Evolutionary conservation across 1,284 basidiomycete genomes (phyloP).

Genomic region (Inonotus hispidus): DNA sequence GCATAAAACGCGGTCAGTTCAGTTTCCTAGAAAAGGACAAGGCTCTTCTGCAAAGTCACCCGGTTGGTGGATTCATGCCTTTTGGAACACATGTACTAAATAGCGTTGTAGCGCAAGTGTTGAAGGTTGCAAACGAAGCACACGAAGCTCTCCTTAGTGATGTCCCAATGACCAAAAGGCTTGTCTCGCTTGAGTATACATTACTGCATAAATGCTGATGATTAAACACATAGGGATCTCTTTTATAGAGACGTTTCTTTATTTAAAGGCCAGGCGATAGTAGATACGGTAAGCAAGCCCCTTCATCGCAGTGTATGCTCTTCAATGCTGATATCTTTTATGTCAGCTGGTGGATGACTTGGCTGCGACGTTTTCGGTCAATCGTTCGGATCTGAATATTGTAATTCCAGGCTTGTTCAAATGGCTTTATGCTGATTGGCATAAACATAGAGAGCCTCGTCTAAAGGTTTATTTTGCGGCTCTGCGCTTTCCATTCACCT

Average conservation of each 20-base stretch:
- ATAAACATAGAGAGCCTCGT: slow-evolving; percentile 64
- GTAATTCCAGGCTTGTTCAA: slow-evolving; percentile 33
- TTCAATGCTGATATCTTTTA: slow-evolving; percentile 13
- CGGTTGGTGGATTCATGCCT: slow-evolving; percentile 34
- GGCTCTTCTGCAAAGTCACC: slow-evolving; percentile 46
- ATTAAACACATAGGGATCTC: slow-evolving; percentile 55
- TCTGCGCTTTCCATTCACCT: slow-evolving; percentile 54
- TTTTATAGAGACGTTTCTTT: slow-evolving; percentile 80
- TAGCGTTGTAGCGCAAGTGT: slow-evolving; percentile 48
- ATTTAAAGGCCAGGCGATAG: slow-evolving; percentile 68
- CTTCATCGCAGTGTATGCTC: not conserved
- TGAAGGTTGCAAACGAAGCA: slow-evolving; percentile 53
- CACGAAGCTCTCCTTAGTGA: slow-evolving; percentile 57
- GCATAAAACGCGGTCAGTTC: slow-evolving; percentile 25
- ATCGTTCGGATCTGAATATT: slow-evolving; percentile 74
- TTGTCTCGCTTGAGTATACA: slow-evolving; percentile 7
- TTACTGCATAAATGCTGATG: not conserved
- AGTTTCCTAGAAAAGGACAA: slow-evolving; percentile 34
- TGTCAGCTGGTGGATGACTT: slow-evolving; percentile 90
- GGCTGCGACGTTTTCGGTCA: slow-evolving; percentile 71
- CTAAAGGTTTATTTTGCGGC: slow-evolving; percentile 82
- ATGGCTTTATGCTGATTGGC: slow-evolving; percentile 18
- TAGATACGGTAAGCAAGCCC: slow-evolving; percentile 54
- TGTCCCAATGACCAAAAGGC: slow-evolving; percentile 68
- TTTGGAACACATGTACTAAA: slow-evolving; percentile 13